Percentiles rank a stretch among this genome's conserved stretches.
Conservation (phyloP, 805 yeast species). For the Yamadazyma nakazawae region DNA sequence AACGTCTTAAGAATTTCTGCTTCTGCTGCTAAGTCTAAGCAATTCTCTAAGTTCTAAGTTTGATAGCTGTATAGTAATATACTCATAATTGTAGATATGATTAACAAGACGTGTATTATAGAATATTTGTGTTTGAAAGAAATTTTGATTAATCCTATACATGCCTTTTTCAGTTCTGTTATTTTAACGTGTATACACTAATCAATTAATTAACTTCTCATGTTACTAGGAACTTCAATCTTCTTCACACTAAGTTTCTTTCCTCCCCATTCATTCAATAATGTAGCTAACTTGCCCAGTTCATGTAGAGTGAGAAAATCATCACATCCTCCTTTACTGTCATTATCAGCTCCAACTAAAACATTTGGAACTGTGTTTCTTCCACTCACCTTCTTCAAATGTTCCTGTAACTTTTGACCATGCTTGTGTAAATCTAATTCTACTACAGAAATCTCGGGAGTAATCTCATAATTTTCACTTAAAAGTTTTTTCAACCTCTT, state of each 20-base stretch:
- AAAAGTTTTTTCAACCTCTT: constrained; percentile 66
- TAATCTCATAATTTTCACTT: constrained; percentile 58
- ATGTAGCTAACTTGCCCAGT: constrained; percentile 48
- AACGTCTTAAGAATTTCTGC: constrained; percentile 95
- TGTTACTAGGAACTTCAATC: constrained; percentile 56
- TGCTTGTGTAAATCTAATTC: constrained; percentile 80
- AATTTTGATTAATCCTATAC: no score
- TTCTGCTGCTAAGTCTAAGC: constrained; percentile 86
- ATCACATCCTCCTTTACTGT: constrained; percentile 84
- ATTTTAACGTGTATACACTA: not conserved
- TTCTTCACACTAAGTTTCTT: constrained; percentile 47
- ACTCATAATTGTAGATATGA: not conserved
- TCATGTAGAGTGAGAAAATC: constrained; percentile 67
- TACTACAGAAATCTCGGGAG: constrained; percentile 69
- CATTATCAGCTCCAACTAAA: constrained; percentile 56
- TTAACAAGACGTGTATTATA: no score
- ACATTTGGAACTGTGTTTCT: constrained; percentile 90
- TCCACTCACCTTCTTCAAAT: constrained; percentile 66
- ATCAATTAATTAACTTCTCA: constrained; percentile 13
- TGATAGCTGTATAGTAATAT: constrained; percentile 1
- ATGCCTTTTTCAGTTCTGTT: not conserved
- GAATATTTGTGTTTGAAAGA: not conserved
- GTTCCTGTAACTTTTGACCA: constrained; percentile 72
- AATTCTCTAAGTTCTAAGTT: constrained; percentile 91
- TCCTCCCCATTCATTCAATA: constrained; percentile 62